phyloP scores from a whole-genome alignment of 306 rosid genomes.

The Citrullus colocynthis region DNA sequence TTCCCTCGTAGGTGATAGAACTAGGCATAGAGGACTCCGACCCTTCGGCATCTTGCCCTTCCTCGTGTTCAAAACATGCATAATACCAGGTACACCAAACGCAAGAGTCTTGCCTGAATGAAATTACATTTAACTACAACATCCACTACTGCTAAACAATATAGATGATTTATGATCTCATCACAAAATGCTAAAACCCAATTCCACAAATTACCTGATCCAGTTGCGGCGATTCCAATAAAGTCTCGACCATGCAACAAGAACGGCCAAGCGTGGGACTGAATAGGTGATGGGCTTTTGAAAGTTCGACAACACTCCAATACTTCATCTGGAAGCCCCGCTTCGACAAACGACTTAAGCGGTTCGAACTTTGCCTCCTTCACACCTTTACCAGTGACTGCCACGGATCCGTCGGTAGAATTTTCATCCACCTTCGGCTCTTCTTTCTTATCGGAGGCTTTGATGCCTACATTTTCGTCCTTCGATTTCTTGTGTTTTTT shows the following conservation, averaged over 20 bases:
- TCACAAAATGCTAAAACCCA: neutral
- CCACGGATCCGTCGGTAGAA: constrained; percentile 29
- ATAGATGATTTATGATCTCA: neutral
- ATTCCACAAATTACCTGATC: constrained; percentile 45
- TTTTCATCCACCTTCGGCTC: constrained; percentile 16
- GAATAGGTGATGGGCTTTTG: constrained; percentile 73
- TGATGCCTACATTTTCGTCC: constrained; percentile 8
- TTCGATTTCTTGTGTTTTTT: constrained; percentile 24
- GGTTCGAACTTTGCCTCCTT: constrained; percentile 40
- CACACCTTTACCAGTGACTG: constrained; percentile 56
- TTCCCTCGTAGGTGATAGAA: constrained; percentile 92
- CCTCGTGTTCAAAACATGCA: constrained; percentile 68
- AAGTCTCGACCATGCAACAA: constrained; percentile 79
- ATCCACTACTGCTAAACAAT: neutral
- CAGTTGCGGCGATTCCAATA: constrained; percentile 94
- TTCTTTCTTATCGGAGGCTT: constrained; percentile 8
- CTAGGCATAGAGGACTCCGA: constrained; percentile 73
- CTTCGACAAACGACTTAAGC: constrained; percentile 31
- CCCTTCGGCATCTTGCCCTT: constrained; percentile 45
- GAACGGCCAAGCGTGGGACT: constrained; percentile 90
- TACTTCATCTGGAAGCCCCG: constrained; percentile 58
- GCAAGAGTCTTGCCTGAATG: constrained; percentile 86
- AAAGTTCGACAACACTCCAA: constrained; percentile 72
- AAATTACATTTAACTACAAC: neutral
- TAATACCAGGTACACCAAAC: constrained; percentile 70